Evolutionary conservation across 306 rosid species (phyloP).

Genomic region (Geum urbanum): DNA sequence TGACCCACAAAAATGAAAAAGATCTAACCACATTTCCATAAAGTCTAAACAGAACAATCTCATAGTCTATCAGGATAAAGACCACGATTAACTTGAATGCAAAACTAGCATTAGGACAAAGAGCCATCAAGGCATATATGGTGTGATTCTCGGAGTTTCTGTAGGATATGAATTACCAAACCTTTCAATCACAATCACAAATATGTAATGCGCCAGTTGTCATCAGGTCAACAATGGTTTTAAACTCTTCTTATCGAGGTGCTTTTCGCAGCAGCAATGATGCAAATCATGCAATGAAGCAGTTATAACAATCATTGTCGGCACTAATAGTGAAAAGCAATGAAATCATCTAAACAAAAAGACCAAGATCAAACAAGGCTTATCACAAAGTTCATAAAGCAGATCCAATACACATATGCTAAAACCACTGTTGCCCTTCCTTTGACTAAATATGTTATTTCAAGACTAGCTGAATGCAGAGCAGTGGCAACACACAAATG

Average conservation of each 20-base stretch:
- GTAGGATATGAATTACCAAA: no score
- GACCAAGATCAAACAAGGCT: slow-evolving; percentile 26
- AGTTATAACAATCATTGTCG: slow-evolving; percentile 39
- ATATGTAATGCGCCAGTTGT: slow-evolving; percentile 34
- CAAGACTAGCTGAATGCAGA: slow-evolving; percentile 10
- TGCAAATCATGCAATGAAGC: slow-evolving; percentile 43
- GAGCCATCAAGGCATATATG: slow-evolving; percentile 4
- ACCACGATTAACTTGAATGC: slow-evolving; percentile 3
- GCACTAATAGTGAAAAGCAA: slow-evolving; percentile 33
- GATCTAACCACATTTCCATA: slow-evolving; percentile 23
- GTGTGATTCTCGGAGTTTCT: no score
- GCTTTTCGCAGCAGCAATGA: slow-evolving; percentile 37
- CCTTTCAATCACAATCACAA: no score
- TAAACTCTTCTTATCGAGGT: slow-evolving; percentile 23
- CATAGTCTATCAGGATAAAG: slow-evolving; percentile 21
- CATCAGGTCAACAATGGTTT: slow-evolving; percentile 35
- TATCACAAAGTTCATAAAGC: slow-evolving; percentile 22
- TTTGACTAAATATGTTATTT: neutral
- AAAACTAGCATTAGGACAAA: slow-evolving; percentile 7
- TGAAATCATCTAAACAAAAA: slow-evolving; percentile 24
- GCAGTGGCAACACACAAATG: neutral
- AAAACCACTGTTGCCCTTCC: slow-evolving; percentile 23
- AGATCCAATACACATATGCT: slow-evolving; percentile 28
- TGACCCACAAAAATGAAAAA: slow-evolving; percentile 39
- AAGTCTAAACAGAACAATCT: slow-evolving; percentile 23